phyloP scores from a whole-genome alignment of 2,329 filamentous ascomycete species.

The Lojkania enalia region DNA sequence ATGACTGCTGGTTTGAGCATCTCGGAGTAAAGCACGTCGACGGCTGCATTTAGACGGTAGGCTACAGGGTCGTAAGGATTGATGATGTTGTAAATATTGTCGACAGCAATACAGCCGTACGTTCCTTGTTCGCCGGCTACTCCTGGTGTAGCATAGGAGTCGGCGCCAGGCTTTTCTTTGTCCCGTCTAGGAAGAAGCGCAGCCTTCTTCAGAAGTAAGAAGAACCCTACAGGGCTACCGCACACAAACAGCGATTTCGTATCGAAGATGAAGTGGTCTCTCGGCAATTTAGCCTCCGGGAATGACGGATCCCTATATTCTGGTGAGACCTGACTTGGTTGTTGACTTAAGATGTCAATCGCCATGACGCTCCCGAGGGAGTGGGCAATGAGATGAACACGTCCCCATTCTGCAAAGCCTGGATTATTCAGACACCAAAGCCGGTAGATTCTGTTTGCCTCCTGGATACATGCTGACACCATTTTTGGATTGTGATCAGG shows the following conservation, averaged over 20 bases:
- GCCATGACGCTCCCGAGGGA: slow-evolving; percentile 95
- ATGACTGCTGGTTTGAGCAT: slow-evolving; percentile 78
- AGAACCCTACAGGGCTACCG: slow-evolving; percentile 90
- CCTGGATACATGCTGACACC: slow-evolving; percentile 82
- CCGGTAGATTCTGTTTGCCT: slow-evolving; percentile 94
- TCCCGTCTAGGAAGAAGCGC: slow-evolving; percentile 75
- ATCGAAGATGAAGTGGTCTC: slow-evolving; percentile 78
- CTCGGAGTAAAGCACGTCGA: slow-evolving; percentile 78
- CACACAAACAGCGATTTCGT: slow-evolving; percentile 87
- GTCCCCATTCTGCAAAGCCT: slow-evolving; percentile 76
- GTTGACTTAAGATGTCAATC: slow-evolving; percentile 84
- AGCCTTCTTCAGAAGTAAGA: slow-evolving; percentile 78
- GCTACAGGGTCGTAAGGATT: slow-evolving; percentile 79
- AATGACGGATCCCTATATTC: slow-evolving; percentile 38
- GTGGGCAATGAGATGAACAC: slow-evolving; percentile 90
- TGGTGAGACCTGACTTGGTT: slow-evolving; percentile 71
- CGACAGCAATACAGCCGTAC: slow-evolving; percentile 89
- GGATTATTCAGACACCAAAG: slow-evolving; percentile 95
- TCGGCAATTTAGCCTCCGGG: slow-evolving; percentile 53
- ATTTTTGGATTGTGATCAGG: slow-evolving; percentile 89
- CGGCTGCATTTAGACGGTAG: slow-evolving; percentile 86
- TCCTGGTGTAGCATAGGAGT: slow-evolving; percentile 55
- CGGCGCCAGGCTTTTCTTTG: slow-evolving; percentile 73
- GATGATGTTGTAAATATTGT: slow-evolving; percentile 96
- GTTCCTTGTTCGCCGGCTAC: slow-evolving; percentile 78